Evolutionary conservation across 768 basidiomycete species (phyloP).

Genomic region (Phanerochaete sordida): DNA sequence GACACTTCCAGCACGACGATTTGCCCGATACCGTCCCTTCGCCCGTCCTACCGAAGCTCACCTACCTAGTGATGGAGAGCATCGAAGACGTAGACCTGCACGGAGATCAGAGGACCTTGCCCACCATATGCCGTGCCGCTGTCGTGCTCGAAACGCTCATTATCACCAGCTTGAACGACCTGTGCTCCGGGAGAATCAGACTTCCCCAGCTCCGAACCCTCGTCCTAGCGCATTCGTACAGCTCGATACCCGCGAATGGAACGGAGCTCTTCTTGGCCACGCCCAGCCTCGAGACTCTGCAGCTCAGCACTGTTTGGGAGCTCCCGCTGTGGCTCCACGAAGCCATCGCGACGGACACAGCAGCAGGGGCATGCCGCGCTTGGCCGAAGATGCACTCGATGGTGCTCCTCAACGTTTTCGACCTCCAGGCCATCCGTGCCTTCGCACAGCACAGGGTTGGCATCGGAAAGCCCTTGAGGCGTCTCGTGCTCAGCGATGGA

Average conservation of each 20-base stretch:
- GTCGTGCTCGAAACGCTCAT: too few relatives aligned
- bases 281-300: not conserved
- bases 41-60: not conserved
- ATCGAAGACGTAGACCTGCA: too few relatives aligned
- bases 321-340: not conserved
- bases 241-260: not conserved
- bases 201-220: too few relatives aligned
- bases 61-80: not conserved
- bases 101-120: not conserved
- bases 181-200: too few relatives aligned
- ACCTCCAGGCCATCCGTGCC: not conserved
- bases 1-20: too few relatives aligned
- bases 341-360: not conserved
- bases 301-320: not conserved
- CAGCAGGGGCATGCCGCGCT: not conserved
- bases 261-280: not conserved
- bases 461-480: not conserved
- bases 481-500: not conserved
- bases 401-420: not conserved
- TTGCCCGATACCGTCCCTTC: too few relatives aligned
- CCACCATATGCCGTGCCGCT: not conserved
- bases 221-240: not conserved
- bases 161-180: too few relatives aligned
- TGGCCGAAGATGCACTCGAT: not conserved
- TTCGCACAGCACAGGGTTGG: not conserved